Percentiles rank a stretch among this genome's conserved stretches.
Conservation (phyloP, 1,139 yeast genomes). For the Suhomyces anneliseae region DNA sequence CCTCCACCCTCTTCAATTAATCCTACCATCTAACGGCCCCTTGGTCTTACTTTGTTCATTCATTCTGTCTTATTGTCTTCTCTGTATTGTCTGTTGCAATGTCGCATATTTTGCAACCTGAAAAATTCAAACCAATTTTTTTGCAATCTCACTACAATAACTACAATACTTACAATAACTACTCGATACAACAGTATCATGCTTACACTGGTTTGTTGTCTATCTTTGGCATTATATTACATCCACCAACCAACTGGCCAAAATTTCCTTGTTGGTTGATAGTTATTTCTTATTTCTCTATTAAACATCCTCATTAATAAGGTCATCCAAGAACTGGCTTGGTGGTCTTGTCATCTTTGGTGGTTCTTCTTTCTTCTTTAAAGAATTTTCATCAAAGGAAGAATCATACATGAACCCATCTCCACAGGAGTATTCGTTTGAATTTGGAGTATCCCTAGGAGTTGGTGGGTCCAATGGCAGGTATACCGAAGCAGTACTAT, state of each 20-base stretch:
- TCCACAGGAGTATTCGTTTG: constrained; percentile 11
- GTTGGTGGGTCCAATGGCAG: background rate
- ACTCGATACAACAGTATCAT: too few species aligned
- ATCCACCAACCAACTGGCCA: background rate
- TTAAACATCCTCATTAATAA: constrained; percentile 13
- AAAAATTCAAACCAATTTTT: too few species aligned
- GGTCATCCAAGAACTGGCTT: constrained; percentile 33
- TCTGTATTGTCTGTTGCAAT: too few species aligned
- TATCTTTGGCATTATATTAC: too few species aligned
- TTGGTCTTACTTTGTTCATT: too few species aligned
- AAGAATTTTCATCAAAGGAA: constrained; percentile 6
- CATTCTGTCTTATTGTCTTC: too few species aligned
- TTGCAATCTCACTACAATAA: too few species aligned
- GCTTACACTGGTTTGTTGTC: too few species aligned
- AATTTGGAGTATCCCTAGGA: constrained; percentile 1
- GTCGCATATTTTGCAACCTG: too few species aligned
- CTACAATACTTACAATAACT: too few species aligned
- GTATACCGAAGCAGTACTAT: constrained; percentile 8
- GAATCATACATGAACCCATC: constrained; percentile 10
- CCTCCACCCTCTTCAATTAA: too few species aligned
- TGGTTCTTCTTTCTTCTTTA: background rate
- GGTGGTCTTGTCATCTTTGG: constrained; percentile 27
- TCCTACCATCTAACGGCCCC: too few species aligned
- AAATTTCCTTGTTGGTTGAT: background rate
- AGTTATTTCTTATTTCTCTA: background rate